These are phyloP conservation scores for Orbilia blumenaviensis DNA, from an alignment of 2,329 filamentous ascomycete genomes.

Conservation along the genomic window DNA sequence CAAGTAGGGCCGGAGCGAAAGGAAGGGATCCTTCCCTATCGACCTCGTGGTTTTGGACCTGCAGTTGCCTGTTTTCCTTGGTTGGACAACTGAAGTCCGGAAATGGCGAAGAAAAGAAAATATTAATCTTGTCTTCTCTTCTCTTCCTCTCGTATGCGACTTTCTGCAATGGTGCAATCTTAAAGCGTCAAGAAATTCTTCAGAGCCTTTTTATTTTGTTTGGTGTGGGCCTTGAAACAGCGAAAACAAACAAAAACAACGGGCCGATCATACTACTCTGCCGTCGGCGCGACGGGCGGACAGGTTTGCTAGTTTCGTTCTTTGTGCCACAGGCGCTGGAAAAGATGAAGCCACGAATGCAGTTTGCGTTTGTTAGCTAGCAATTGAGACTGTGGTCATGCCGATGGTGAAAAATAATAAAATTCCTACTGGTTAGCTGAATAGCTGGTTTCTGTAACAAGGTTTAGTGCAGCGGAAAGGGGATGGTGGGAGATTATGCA, in stretches of 20 bases:
- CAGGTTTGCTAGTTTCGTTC: conserved; percentile 10
- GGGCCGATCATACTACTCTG: neutral
- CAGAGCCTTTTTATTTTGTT: neutral
- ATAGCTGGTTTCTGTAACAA: conserved; percentile 10
- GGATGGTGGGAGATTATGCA: conserved; percentile 41
- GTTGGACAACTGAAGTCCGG: neutral
- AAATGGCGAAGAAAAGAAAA: neutral
- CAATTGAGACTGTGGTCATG: neutral
- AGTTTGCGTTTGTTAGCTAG: neutral
- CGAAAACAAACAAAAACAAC: neutral
- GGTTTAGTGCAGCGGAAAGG: conserved; percentile 40
- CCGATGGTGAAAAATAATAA: neutral
- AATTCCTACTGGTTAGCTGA: conserved; percentile 31
- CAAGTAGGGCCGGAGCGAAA: conserved; percentile 25
- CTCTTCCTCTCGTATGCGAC: conserved; percentile 30
- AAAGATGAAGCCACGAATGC: conserved; percentile 15
- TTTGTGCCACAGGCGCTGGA: conserved; percentile 8
- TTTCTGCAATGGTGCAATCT: conserved; percentile 19
- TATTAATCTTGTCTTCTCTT: neutral
- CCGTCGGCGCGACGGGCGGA: neutral
- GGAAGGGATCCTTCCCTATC: conserved; percentile 30
- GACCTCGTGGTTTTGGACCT: conserved; percentile 30
- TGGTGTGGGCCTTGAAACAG: neutral
- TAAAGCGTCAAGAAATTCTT: conserved; percentile 18
- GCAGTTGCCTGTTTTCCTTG: conserved; percentile 37